Base-by-base conservation (phyloP, 371 early-diverging fungal genomes). In the Blakeslea trispora region DNA sequence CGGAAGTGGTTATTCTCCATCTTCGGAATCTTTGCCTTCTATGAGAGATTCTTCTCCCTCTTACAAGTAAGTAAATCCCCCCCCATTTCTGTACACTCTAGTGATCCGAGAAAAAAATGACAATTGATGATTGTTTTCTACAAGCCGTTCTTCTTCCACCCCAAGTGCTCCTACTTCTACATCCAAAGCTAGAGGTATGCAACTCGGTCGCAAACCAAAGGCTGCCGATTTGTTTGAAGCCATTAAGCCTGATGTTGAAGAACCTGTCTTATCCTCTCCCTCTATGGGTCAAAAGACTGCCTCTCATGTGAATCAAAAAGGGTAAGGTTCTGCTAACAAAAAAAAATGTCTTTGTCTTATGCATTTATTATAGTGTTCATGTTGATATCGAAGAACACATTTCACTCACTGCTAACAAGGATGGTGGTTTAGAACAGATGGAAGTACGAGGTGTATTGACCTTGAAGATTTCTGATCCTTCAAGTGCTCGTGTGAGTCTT, bases 381-480 rank as follows among this genome's bases (percentile, higher is more conserved):
- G 74, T 95, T 21, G 76, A 82, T 40, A 81, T 96, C 10, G 93
- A 93, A 48, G 98, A 98, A 72, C 90, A 86, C 61, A 85, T 98
- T 31, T 78, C 86, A 1, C 81, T 90, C 18, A 72, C 85, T 34
- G 87, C 91, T n/a, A 91, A 90, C 68, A 79, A 90, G 35, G 98
- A 98, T 62, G 97, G 97, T 44, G 96, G 94, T 18, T 69, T 96
- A 34, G 90, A 95, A 61, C 84, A 73, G 58, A 81, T 97, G 84
- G 96, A 98, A 48, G 89, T 96, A 41, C 92, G 92, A 71, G 98
- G 98, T 61, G 91, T 90, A 37, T 63, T 97, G 72, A 83, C 85
- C 43, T 74, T 98, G 17, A 79, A 84, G 50, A 84, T 95, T 32
- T 70, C 84, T 17, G 91, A 95, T 61, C 74, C 87, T 18, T 58